Evolutionary conservation across 176 grass and related monocot genomes (phyloP).

Genomic region (Zea luxurians): DNA sequence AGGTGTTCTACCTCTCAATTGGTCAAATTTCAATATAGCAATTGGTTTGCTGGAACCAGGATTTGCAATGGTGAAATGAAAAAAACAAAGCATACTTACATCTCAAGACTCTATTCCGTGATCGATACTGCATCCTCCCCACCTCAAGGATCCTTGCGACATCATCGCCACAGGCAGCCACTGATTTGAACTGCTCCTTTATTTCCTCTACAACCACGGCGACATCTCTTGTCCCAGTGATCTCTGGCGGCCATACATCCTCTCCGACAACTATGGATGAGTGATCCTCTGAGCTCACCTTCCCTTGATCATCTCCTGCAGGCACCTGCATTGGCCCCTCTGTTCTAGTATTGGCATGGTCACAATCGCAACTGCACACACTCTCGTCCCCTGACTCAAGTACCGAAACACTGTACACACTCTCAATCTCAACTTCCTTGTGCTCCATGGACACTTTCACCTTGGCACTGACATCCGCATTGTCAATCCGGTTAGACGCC

Average conservation of each 20-base stretch:
- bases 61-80: constrained; percentile 20
- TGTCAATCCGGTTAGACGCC: constrained; percentile 26
- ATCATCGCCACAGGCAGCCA: constrained; percentile 57
- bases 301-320: constrained; percentile 11
- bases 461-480: constrained; percentile 42
- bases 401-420: constrained; percentile 37
- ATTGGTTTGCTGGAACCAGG: neutral
- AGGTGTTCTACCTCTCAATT: neutral
- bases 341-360: constrained; percentile 18
- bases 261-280: constrained; percentile 39
- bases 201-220: constrained; percentile 70
- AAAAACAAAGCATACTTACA: constrained; percentile 59
- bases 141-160: constrained; percentile 82
- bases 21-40: neutral
- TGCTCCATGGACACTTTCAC: constrained; percentile 47
- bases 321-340: neutral
- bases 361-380: constrained; percentile 45
- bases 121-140: constrained; percentile 51
- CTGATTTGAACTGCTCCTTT: constrained; percentile 74
- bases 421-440: constrained; percentile 37
- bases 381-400: constrained; percentile 46
- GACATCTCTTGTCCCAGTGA: constrained; percentile 59
- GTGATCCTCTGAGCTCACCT: constrained; percentile 54
- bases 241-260: constrained; percentile 21
- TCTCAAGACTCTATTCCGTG: constrained; percentile 55